phyloP scores from a whole-genome alignment of 495 filamentous ascomycete species.

The Talaromyces adpressus region DNA sequence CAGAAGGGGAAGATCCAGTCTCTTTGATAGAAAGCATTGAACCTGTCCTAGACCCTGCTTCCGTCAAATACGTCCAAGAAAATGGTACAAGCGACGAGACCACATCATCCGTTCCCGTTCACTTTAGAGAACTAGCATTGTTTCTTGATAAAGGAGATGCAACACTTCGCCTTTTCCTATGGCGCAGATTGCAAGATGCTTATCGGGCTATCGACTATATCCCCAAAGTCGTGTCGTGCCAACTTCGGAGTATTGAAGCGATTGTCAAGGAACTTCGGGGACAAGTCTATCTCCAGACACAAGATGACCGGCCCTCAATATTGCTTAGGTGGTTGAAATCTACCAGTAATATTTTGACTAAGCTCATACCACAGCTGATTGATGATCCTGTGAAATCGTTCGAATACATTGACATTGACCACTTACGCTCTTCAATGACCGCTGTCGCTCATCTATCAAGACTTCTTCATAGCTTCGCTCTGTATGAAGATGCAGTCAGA shows the following conservation, averaged over 20 bases:
- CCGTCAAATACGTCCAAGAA: slow-evolving; percentile 33
- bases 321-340: slow-evolving; percentile 70
- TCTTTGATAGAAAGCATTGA: slow-evolving; percentile 86
- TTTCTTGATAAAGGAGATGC: slow-evolving; percentile 77
- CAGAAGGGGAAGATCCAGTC: slow-evolving; percentile 61
- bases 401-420: slow-evolving; percentile 75
- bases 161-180: slow-evolving; percentile 75
- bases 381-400: slow-evolving; percentile 61
- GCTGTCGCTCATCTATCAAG: slow-evolving; percentile 59
- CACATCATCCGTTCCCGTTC: slow-evolving; percentile 16
- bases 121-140: slow-evolving; percentile 65
- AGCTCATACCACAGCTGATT: slow-evolving; percentile 55
- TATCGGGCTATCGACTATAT: slow-evolving; percentile 76
- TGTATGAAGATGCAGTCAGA: slow-evolving; percentile 75
- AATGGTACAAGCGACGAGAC: slow-evolving; percentile 12
- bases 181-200: slow-evolving; percentile 79
- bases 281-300: slow-evolving; percentile 51
- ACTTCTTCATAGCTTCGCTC: slow-evolving; percentile 67
- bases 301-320: slow-evolving; percentile 55
- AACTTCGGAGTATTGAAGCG: slow-evolving; percentile 75
- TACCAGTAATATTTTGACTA: slow-evolving; percentile 66
- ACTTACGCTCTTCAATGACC: slow-evolving; percentile 61
- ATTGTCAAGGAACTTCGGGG: slow-evolving; percentile 67
- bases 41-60: slow-evolving; percentile 74
- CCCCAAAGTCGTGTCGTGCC: slow-evolving; percentile 80